These are phyloP conservation scores for Colletotrichum musicola DNA, from an alignment of 2,329 filamentous ascomycete species.

Conservation along the genomic window DNA sequence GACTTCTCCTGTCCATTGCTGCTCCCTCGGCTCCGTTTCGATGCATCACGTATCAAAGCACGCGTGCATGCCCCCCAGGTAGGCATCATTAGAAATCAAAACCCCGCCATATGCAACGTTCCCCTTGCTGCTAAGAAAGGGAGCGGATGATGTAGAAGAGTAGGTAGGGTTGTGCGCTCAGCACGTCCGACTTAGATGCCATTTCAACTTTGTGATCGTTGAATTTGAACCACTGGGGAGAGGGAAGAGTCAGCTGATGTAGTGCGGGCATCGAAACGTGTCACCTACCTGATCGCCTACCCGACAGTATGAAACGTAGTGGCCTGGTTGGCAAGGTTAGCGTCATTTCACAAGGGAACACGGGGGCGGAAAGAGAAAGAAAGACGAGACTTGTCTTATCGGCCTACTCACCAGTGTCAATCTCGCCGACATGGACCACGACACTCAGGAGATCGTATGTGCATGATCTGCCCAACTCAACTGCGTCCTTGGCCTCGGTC, in stretches of 20 bases:
- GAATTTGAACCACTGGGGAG: conserved; percentile 87
- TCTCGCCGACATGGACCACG: conserved; percentile 92
- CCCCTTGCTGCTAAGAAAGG: conserved; percentile 54
- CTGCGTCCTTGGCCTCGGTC: conserved; percentile 62
- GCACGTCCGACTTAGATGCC: conserved; percentile 85
- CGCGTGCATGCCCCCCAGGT: neutral
- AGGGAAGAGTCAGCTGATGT: conserved; percentile 42
- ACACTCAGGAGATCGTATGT: conserved; percentile 91
- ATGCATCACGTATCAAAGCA: neutral
- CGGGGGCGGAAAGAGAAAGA: too few species aligned
- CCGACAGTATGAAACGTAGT: conserved; percentile 90
- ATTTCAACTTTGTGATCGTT: conserved; percentile 94
- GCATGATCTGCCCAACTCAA: conserved; percentile 73
- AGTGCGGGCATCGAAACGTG: neutral
- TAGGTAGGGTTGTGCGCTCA: conserved; percentile 88
- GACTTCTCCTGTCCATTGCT: neutral
- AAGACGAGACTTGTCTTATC: neutral
- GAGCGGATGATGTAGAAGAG: conserved; percentile 86
- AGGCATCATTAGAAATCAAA: conserved; percentile 1
- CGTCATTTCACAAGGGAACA: neutral
- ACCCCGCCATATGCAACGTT: neutral
- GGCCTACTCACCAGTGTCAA: conserved; percentile 88
- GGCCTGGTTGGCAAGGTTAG: conserved; percentile 57
- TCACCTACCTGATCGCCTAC: conserved; percentile 76
- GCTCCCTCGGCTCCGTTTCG: neutral